A percentile compares a stretch with the other conserved stretches of the same genome.
phyloP scores from a whole-genome alignment of 306 rosid genomes.

The Alnus glutinosa region DNA sequence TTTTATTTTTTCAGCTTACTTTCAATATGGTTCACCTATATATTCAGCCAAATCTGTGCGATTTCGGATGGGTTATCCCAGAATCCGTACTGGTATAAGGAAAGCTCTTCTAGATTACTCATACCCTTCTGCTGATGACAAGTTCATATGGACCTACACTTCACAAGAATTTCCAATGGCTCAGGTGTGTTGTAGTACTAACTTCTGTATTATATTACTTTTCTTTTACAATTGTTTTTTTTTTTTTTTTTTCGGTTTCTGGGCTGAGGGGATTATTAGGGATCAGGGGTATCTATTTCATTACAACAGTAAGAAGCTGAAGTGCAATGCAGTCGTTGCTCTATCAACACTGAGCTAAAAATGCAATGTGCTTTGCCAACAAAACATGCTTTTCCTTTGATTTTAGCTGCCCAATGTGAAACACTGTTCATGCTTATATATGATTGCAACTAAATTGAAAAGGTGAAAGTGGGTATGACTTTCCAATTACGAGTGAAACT shows the following conservation, averaged over 20 bases:
- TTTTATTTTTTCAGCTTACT: slow-evolving; percentile 52
- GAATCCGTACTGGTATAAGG: slow-evolving; percentile 25
- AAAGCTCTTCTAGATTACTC: not conserved
- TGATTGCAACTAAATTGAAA: not conserved
- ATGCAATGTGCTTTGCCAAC: slow-evolving; percentile 3
- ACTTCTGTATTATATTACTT: slow-evolving; percentile 12
- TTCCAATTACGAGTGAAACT: not conserved
- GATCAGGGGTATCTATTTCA: not conserved
- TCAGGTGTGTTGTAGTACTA: slow-evolving; percentile 47
- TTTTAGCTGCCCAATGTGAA: not conserved
- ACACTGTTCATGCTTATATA: not conserved
- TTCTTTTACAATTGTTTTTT: not conserved
- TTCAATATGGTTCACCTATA: slow-evolving; percentile 71
- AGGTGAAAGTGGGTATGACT: not conserved
- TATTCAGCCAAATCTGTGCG: slow-evolving; percentile 78
- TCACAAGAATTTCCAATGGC: slow-evolving; percentile 82
- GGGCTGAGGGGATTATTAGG: not conserved
- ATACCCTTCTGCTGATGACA: slow-evolving; percentile 34
- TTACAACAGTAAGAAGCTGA: not conserved
- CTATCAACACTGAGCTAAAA: not conserved
- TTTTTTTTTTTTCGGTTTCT: not conserved
- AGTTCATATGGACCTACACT: slow-evolving; percentile 76
- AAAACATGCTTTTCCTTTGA: not conserved
- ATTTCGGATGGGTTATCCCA: slow-evolving; percentile 69
- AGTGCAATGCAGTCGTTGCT: not conserved